A percentile compares a stretch with the other conserved stretches of the same genome.
Conservation (phyloP, 2,329 filamentous ascomycete genomes). For the Teratosphaeria nubilosa region DNA sequence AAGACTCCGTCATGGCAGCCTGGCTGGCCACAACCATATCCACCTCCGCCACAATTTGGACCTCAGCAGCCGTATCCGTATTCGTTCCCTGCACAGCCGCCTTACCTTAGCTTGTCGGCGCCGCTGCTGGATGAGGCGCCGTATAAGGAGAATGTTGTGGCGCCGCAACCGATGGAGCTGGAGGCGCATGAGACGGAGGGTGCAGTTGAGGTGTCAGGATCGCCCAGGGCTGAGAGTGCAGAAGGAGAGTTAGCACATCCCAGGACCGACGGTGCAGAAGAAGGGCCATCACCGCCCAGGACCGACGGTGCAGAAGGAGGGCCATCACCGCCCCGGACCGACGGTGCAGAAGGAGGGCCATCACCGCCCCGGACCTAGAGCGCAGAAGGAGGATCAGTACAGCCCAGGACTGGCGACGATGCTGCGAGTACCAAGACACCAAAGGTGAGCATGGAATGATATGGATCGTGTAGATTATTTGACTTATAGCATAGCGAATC, state of each 20-base stretch:
- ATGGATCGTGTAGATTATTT: neutral
- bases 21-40: neutral
- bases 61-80: neutral
- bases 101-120: neutral
- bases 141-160: neutral
- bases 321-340: no score
- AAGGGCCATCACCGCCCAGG: neutral
- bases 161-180: neutral
- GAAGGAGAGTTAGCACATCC: no score
- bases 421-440: neutral
- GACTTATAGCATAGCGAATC: neutral
- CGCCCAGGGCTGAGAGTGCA: no score
- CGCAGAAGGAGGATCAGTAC: neutral
- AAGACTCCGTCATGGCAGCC: neutral
- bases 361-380: neutral
- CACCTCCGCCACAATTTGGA: neutral
- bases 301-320: neutral
- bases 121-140: neutral
- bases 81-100: neutral
- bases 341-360: no score
- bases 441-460: neutral
- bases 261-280: no score
- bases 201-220: no score
- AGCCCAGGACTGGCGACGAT: neutral
- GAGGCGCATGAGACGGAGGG: neutral